These are phyloP conservation scores for Lepidium africanum DNA, from an alignment of 345 rosid genomes.

Conservation along the genomic window DNA sequence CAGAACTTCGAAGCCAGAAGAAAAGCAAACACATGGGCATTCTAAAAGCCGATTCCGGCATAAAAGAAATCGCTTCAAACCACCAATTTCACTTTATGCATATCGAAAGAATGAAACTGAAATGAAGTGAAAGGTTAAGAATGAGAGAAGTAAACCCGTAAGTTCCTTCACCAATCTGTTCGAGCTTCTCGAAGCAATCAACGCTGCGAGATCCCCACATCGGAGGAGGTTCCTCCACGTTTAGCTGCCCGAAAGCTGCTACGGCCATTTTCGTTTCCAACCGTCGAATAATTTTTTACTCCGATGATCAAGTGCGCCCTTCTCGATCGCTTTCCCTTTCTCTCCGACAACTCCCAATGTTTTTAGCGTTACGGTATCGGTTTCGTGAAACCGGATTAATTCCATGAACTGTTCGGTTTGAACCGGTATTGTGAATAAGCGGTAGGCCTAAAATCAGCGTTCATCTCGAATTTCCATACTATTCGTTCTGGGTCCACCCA, in stretches of 20 bases:
- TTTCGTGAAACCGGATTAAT: neutral
- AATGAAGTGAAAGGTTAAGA: neutral
- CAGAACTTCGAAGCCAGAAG: neutral
- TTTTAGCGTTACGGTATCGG: neutral
- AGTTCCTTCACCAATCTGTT: slow-evolving; percentile 87
- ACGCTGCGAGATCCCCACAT: slow-evolving; percentile 75
- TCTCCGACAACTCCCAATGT: neutral
- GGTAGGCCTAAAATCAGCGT: neutral
- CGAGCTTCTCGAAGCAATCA: slow-evolving; percentile 74
- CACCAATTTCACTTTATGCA: neutral
- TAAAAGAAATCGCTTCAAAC: neutral
- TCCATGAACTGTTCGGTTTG: neutral
- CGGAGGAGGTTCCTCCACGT: slow-evolving; percentile 51
- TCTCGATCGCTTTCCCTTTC: neutral
- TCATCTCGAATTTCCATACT: neutral
- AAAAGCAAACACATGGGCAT: neutral
- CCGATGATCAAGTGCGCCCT: neutral
- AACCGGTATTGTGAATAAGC: neutral
- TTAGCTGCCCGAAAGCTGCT: slow-evolving; percentile 52
- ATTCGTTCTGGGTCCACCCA: neutral
- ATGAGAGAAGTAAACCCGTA: slow-evolving; percentile 42
- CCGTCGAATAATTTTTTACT: neutral
- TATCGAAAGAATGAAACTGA: neutral
- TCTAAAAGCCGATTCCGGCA: neutral
- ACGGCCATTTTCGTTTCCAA: slow-evolving; percentile 36